A percentile compares a stretch with the other conserved stretches of the same genome.
Evolutionary conservation across 2,329 filamentous ascomycete genomes (phyloP).

Genomic region (Pyricularia sp.): DNA sequence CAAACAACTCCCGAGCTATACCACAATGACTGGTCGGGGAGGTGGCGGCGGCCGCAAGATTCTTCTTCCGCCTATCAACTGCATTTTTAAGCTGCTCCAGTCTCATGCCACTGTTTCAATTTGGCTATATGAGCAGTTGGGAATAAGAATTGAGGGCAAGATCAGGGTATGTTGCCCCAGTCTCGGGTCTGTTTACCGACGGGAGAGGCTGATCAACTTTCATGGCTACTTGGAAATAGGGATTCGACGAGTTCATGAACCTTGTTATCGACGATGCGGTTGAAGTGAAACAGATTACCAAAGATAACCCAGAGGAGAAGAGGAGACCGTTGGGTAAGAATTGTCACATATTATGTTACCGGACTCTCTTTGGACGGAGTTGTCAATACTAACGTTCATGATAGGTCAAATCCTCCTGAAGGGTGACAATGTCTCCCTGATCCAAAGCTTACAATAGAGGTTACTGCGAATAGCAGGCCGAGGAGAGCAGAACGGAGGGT

Average conservation of each 20-base stretch:
- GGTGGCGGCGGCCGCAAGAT: slow-evolving; percentile 52
- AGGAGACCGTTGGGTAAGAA: slow-evolving; percentile 67
- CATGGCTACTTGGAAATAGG: slow-evolving; percentile 37
- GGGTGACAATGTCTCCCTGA: slow-evolving; percentile 80
- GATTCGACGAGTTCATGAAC: slow-evolving; percentile 99
- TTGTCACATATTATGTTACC: no score
- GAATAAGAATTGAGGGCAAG: slow-evolving; percentile 90
- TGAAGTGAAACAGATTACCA: slow-evolving; percentile 79
- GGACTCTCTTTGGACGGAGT: neutral
- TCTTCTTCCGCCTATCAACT: slow-evolving; percentile 60
- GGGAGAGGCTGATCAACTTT: slow-evolving; percentile 10
- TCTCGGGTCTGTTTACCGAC: neutral
- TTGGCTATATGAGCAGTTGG: slow-evolving; percentile 95
- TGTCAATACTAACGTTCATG: neutral
- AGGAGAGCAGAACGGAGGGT: neutral
- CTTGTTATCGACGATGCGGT: slow-evolving; percentile 85
- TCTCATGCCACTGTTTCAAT: slow-evolving; percentile 76
- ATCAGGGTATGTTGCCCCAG: slow-evolving; percentile 58
- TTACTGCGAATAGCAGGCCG: neutral
- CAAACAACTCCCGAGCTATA: neutral
- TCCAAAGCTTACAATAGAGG: slow-evolving; percentile 40
- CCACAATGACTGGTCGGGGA: slow-evolving; percentile 48
- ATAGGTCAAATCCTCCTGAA: slow-evolving; percentile 77
- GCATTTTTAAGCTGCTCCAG: slow-evolving; percentile 88
- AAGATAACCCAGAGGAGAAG: slow-evolving; percentile 66